Conservation (phyloP, 108 stramenopile species). For the Nannochloropsis granulata region DNA sequence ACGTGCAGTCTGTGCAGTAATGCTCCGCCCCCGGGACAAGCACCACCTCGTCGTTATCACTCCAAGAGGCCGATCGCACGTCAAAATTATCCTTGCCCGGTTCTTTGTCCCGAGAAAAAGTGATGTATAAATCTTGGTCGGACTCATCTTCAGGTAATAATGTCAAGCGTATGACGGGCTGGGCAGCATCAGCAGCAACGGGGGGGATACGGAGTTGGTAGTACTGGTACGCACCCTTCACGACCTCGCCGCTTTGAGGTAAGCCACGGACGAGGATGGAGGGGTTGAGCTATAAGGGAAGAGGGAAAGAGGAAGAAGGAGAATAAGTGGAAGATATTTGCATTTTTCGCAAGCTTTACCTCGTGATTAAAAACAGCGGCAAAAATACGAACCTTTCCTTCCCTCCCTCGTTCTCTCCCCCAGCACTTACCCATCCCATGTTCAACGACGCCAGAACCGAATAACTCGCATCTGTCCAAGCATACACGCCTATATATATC, state of each 20-base stretch:
- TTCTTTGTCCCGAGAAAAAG: background rate
- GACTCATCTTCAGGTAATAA: background rate
- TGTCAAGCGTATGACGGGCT: background rate
- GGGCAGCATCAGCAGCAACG: background rate
- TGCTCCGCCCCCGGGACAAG: background rate
- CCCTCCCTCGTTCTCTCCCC: background rate
- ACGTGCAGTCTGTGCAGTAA: conserved; percentile 7
- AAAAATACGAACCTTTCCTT: background rate
- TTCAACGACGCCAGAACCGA: background rate
- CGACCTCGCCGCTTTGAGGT: conserved; percentile 1
- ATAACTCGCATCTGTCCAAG: conserved; percentile 3
- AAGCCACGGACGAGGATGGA: background rate
- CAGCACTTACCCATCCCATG: background rate
- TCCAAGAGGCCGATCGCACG: background rate
- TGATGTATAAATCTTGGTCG: conserved; percentile 10
- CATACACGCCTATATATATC: conserved; percentile 23
- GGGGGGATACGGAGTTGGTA: background rate
- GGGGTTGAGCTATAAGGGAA: background rate
- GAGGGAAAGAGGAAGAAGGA: background rate
- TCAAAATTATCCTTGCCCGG: background rate
- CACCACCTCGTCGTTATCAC: background rate
- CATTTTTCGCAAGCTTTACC: too few species aligned
- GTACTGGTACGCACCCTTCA: background rate
- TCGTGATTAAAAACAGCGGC: background rate
- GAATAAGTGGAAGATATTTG: background rate